Conservation (phyloP, 1,284 basidiomycete species). For the Caloboletus inedulis region DNA sequence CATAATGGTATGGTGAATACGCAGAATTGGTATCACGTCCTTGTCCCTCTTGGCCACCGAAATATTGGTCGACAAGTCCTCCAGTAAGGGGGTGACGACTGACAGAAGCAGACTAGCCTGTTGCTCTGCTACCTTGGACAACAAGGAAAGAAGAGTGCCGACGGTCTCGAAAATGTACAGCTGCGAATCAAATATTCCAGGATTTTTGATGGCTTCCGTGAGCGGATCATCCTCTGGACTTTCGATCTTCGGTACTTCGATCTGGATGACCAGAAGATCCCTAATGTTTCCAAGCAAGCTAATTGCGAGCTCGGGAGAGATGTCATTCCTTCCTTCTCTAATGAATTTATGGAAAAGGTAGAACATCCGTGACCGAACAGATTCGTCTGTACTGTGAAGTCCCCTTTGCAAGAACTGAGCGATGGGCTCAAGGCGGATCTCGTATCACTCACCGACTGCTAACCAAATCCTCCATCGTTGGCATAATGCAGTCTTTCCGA, state of each 20-base stretch:
- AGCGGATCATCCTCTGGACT: conserved; percentile 67
- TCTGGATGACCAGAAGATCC: conserved; percentile 65
- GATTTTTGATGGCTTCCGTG: conserved; percentile 74
- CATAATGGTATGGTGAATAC: conserved; percentile 95
- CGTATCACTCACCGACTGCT: conserved; percentile 61
- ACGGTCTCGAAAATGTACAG: conserved; percentile 93
- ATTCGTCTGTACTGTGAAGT: conserved; percentile 75
- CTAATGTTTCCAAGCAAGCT: conserved; percentile 74
- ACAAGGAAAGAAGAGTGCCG: conserved; percentile 80
- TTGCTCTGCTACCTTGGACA: conserved; percentile 67
- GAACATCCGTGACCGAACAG: conserved; percentile 78
- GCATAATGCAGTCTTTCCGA: conserved; percentile 81
- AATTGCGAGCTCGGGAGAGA: conserved; percentile 71
- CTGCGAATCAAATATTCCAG: conserved; percentile 84
- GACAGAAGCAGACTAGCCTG: conserved; percentile 73
- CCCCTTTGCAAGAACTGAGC: conserved; percentile 55
- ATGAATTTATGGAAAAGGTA: conserved; percentile 96
- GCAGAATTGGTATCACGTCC: conserved; percentile 75
- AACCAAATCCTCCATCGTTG: conserved; percentile 87
- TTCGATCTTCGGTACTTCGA: conserved; percentile 65
- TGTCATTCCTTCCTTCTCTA: conserved; percentile 78
- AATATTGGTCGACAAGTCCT: conserved; percentile 70
- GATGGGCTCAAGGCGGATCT: neutral
- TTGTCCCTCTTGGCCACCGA: conserved; percentile 53
- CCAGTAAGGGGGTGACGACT: conserved; percentile 79